A percentile compares a stretch with the other conserved stretches of the same genome.
Evolutionary conservation across 164 flowering plant genomes (phyloP).

Genomic region (Cinnamomum micranthum): DNA sequence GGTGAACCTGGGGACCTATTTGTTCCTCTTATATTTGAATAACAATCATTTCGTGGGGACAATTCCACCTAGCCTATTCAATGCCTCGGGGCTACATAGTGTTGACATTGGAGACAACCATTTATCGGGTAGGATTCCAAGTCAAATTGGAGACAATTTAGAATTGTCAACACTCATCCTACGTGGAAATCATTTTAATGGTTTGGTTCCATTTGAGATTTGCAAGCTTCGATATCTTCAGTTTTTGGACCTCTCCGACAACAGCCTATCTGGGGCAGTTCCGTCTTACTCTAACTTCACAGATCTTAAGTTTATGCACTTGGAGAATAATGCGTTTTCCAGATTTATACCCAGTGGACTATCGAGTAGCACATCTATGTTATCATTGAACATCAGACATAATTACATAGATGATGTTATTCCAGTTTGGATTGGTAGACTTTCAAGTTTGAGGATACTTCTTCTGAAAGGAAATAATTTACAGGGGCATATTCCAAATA

Average conservation of each 20-base stretch:
- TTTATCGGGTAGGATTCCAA: slow-evolving; percentile 4
- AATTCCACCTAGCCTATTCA: background rate
- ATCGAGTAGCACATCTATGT: background rate
- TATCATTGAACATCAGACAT: background rate
- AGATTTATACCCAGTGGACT: background rate
- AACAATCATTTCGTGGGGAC: slow-evolving; percentile 3
- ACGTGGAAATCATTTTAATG: background rate
- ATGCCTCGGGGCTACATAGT: fast-evolving
- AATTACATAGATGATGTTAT: slow-evolving; percentile 17
- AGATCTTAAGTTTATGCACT: background rate
- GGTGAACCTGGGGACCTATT: background rate
- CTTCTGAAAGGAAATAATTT: background rate
- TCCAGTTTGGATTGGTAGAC: slow-evolving; percentile 1
- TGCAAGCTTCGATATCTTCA: background rate
- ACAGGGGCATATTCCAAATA: slow-evolving; percentile 11
- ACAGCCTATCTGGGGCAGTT: background rate
- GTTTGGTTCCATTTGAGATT: background rate
- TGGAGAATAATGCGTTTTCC: background rate
- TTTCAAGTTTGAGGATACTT: background rate
- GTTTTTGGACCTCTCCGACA: slow-evolving; percentile 2
- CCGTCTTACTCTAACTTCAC: slow-evolving; percentile 7
- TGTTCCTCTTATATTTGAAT: background rate
- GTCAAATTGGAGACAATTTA: slow-evolving; percentile 1
- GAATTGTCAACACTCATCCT: background rate
- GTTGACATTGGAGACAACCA: slow-evolving; percentile 2